Conservation (phyloP, 2,329 filamentous ascomycete genomes). For the Drechslerella dactyloides region DNA sequence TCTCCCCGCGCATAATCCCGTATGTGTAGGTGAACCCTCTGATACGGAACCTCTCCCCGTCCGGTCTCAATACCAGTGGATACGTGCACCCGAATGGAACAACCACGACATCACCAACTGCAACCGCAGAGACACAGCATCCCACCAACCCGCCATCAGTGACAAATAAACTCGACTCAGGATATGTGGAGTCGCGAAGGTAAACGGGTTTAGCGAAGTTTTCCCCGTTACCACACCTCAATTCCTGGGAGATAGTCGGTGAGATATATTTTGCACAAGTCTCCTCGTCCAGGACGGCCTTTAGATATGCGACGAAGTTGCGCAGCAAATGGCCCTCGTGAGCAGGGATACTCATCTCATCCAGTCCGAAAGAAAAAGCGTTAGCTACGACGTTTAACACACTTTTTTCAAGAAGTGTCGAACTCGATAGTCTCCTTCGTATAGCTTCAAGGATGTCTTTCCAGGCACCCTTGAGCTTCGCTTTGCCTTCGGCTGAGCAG, state of each 20-base stretch:
- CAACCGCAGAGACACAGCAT: conserved; percentile 50
- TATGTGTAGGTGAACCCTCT: conserved; percentile 52
- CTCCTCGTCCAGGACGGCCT: conserved; percentile 52
- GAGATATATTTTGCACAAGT: conserved; percentile 52
- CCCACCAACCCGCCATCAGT: conserved; percentile 52
- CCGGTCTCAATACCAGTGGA: conserved; percentile 50
- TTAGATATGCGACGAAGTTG: conserved; percentile 54
- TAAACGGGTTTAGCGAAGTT: conserved; percentile 53
- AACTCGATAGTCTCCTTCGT: conserved; percentile 12
- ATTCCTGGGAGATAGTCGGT: conserved; percentile 52
- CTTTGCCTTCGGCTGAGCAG: conserved; percentile 50
- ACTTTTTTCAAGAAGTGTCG: conserved; percentile 42
- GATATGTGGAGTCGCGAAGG: conserved; percentile 55
- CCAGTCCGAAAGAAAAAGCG: conserved; percentile 53
- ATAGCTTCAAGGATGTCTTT: conserved; percentile 51
- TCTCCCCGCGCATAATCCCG: conserved; percentile 53
- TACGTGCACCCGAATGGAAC: conserved; percentile 51
- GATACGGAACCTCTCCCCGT: conserved; percentile 47
- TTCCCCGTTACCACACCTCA: conserved; percentile 49
- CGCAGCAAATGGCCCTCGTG: conserved; percentile 49
- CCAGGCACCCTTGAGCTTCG: conserved; percentile 49
- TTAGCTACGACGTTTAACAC: conserved; percentile 52
- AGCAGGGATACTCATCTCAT: conserved; percentile 52
- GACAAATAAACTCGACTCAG: conserved; percentile 54
- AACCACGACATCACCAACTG: conserved; percentile 49